Evolutionary conservation across 352 stramenopile genomes (phyloP).

Genomic region (Thraustochytrium sp.): DNA sequence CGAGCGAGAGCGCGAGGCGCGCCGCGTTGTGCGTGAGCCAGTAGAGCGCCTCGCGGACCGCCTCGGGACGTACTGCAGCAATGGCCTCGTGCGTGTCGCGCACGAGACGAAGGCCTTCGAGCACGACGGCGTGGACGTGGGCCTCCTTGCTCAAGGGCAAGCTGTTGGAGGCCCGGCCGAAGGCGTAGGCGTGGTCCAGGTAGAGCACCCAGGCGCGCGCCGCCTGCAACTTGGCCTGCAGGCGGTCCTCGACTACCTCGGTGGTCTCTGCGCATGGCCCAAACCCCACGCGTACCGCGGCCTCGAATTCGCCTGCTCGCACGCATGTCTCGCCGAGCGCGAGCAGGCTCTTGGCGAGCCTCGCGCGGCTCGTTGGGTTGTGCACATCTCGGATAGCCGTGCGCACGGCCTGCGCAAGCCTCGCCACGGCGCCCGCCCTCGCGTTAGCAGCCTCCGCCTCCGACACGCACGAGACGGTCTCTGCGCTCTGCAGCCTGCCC

Average conservation of each 20-base stretch:
- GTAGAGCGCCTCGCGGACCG: neutral
- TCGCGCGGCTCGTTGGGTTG: neutral
- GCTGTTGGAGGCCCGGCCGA: neutral
- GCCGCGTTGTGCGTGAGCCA: slow-evolving; percentile 22
- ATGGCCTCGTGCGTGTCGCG: neutral
- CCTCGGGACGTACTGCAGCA: neutral
- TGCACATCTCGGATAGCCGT: neutral
- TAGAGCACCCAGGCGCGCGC: neutral
- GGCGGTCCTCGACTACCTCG: neutral
- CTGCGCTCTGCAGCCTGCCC: neutral
- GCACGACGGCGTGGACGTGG: neutral
- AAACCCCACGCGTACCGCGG: neutral
- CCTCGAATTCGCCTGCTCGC: neutral
- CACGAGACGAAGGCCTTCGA: neutral
- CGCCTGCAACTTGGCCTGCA: neutral
- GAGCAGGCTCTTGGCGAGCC: neutral
- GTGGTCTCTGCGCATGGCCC: neutral
- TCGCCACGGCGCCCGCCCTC: neutral
- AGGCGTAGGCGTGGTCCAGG: neutral
- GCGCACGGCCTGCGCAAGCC: neutral
- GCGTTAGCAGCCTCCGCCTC: neutral
- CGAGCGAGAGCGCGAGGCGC: neutral
- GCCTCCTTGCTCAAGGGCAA: neutral
- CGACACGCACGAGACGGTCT: neutral
- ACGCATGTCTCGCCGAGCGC: neutral